A percentile compares a stretch with the other conserved stretches of the same genome.
phyloP scores from a whole-genome alignment of 208 protist species.

The Crithidia thermophila region DNA sequence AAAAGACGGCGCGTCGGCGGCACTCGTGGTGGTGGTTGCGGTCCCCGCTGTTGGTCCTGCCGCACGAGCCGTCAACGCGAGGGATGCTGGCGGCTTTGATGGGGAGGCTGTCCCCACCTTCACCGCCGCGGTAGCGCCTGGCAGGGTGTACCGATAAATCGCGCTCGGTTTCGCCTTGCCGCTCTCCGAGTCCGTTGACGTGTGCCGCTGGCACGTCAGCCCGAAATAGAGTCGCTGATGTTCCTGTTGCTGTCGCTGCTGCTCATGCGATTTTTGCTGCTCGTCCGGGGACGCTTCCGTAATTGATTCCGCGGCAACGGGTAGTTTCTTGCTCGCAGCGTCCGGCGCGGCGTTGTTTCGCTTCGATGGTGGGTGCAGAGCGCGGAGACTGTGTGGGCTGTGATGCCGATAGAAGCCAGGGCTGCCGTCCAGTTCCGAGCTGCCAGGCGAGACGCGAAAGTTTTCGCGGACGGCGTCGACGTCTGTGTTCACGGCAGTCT shows the following conservation, averaged over 20 bases:
- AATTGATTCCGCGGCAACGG: too few species aligned
- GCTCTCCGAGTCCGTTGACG: background rate
- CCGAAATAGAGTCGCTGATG: slow-evolving; percentile 2
- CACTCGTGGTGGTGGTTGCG: too few species aligned
- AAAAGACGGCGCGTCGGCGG: too few species aligned
- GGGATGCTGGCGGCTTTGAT: too few species aligned
- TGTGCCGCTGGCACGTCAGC: background rate
- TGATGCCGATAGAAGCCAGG: background rate
- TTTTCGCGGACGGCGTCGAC: background rate
- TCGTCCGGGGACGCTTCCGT: too few species aligned
- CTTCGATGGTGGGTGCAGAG: background rate
- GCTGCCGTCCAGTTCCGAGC: background rate
- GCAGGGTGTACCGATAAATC: slow-evolving; percentile 14
- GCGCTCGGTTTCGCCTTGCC: background rate
- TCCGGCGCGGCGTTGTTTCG: background rate
- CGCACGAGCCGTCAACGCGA: too few species aligned
- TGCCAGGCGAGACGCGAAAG: background rate
- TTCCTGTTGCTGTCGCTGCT: background rate
- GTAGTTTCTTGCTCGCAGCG: too few species aligned
- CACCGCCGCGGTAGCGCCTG: background rate
- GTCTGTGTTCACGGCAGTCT: background rate
- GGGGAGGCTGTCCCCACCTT: too few species aligned
- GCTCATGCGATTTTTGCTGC: background rate
- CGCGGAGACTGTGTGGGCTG: background rate
- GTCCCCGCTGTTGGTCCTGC: too few species aligned